phyloP scores from a whole-genome alignment of 1,284 basidiomycete species.

The Stygiomarasmius scandens region DNA sequence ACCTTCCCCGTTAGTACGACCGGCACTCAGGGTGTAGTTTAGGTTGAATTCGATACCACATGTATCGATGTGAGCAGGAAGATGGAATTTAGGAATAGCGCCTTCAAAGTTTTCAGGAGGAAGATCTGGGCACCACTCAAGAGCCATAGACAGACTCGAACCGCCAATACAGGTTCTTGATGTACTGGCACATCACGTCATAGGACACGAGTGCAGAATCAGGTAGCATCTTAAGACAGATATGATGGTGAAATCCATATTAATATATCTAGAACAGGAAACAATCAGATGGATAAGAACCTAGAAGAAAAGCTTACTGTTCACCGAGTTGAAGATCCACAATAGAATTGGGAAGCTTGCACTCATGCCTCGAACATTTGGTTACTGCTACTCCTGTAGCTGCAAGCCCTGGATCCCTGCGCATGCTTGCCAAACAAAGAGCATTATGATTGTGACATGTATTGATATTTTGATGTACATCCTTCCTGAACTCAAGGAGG shows the following conservation, averaged over 20 bases:
- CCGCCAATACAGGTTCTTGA: no score
- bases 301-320: no score
- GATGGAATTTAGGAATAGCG: constrained; percentile 3
- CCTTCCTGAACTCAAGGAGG: constrained; percentile 1
- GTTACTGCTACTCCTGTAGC: background rate
- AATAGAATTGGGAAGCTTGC: constrained; percentile 15
- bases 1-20: background rate
- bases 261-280: constrained; percentile 5
- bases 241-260: no score
- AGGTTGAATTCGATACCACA: background rate
- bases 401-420: background rate
- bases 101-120: no score
- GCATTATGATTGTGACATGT: constrained; percentile 8
- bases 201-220: no score
- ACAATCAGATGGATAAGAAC: no score
- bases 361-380: constrained; percentile 21
- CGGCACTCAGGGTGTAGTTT: background rate
- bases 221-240: no score
- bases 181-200: no score
- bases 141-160: no score
- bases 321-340: constrained; percentile 26
- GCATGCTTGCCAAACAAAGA: constrained; percentile 1
- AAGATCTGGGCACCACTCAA: no score
- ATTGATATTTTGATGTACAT: constrained; percentile 10
- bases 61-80: background rate